These are phyloP conservation scores for Oryza meyeriana DNA, from an alignment of 176 grass and related monocot species.

Conservation along the genomic window DNA sequence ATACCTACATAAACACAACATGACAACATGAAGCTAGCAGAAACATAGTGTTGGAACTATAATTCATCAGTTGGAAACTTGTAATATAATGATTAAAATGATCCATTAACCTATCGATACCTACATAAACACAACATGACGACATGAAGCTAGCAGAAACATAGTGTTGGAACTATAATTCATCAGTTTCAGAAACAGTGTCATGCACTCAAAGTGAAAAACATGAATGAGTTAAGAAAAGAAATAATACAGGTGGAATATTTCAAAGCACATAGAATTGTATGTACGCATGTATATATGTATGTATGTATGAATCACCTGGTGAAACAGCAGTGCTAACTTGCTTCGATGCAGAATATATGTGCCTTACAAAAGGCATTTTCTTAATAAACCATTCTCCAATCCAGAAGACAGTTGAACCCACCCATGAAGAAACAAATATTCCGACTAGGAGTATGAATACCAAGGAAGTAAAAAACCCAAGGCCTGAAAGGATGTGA, in stretches of 20 bases:
- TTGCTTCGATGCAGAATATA: conserved; percentile 99
- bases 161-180: background rate
- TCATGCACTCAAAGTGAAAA: background rate
- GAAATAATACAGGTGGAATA: background rate
- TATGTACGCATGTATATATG: background rate
- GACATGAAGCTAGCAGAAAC: background rate
- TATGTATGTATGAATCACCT: conserved; percentile 45
- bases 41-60: conserved; percentile 1
- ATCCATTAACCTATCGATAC: background rate
- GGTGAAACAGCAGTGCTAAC: conserved; percentile 97
- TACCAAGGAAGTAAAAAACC: conserved; percentile 92
- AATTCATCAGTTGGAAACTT: background rate
- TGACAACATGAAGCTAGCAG: background rate
- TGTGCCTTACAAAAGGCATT: conserved; percentile 87
- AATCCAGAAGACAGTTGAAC: conserved; percentile 89
- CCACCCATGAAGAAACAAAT: conserved; percentile 98
- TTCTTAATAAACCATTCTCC: conserved; percentile 97
- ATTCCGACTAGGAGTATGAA: conserved; percentile 96
- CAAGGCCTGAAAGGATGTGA: conserved; percentile 72
- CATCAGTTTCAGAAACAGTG: background rate
- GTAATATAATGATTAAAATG: conserved; percentile 4
- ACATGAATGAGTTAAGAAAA: background rate
- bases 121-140: background rate
- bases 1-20: background rate
- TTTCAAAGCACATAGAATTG: background rate